These are phyloP conservation scores for Macrolepiota albuminosa DNA, from an alignment of 768 basidiomycete species.

Conservation along the genomic window DNA sequence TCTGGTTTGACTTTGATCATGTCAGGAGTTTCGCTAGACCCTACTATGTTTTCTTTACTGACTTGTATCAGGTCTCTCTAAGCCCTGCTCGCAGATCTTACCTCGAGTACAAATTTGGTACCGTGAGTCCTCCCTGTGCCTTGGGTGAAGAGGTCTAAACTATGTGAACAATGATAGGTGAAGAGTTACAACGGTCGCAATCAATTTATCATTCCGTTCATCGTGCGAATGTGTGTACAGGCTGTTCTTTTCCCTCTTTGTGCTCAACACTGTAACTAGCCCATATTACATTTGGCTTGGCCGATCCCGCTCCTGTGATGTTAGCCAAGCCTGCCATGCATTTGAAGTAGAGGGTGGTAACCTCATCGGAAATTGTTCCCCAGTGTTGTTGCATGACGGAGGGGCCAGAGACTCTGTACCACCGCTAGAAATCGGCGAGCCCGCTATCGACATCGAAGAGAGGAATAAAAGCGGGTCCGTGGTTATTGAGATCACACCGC, in stretches of 20 bases:
- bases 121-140: slow-evolving; percentile 31
- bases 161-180: slow-evolving; percentile 25
- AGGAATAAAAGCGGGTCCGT: slow-evolving; percentile 14
- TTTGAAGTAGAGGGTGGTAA: slow-evolving; percentile 66
- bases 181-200: slow-evolving; percentile 74
- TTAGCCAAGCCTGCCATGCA: slow-evolving; percentile 48
- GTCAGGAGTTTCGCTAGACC: slow-evolving; percentile 21
- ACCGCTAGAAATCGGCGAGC: slow-evolving; percentile 37
- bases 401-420: slow-evolving; percentile 33
- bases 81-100: slow-evolving; percentile 62
- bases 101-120: slow-evolving; percentile 76
- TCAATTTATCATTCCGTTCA: slow-evolving; percentile 59
- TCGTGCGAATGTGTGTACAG: slow-evolving; percentile 50
- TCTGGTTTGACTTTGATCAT: slow-evolving; percentile 59
- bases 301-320: slow-evolving; percentile 57
- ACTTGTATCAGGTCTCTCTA: slow-evolving; percentile 32
- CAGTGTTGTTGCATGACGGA: slow-evolving; percentile 27
- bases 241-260: not conserved
- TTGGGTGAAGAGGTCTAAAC: not conserved
- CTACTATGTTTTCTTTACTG: not conserved
- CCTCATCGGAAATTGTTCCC: slow-evolving; percentile 45
- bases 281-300: slow-evolving; percentile 78
- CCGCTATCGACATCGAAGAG: slow-evolving; percentile 23
- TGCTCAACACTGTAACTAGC: slow-evolving; percentile 20
- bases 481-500: slow-evolving; percentile 46